Evolutionary conservation across 495 filamentous ascomycete genomes (phyloP).

Genomic region (Penicillium canariense): DNA sequence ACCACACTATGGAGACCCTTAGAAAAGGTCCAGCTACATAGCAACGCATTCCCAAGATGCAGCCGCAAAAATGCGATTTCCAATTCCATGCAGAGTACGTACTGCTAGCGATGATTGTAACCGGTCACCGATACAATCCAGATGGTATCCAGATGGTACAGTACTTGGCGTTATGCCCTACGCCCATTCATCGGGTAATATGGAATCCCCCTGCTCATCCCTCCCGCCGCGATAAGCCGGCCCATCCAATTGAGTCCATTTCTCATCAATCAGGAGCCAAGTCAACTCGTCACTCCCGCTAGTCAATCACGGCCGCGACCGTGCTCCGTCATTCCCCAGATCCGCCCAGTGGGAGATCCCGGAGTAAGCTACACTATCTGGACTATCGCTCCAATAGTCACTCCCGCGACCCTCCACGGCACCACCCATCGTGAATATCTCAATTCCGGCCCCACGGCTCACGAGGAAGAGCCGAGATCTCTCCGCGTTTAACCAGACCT

Average conservation of each 20-base stretch:
- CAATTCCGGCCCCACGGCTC: too few relatives aligned
- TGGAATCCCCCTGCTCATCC: background rate
- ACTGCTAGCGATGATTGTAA: too few relatives aligned
- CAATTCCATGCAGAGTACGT: too few relatives aligned
- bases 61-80: background rate
- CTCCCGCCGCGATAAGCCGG: background rate
- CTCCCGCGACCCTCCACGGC: too few relatives aligned
- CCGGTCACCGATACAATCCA: too few relatives aligned
- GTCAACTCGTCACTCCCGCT: background rate
- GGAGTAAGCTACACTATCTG: background rate
- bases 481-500: background rate
- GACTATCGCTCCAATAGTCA: background rate
- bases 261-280: background rate
- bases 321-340: slow-evolving; percentile 1
- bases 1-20: background rate
- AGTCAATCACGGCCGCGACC: background rate
- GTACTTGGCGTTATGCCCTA: background rate
- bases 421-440: too few relatives aligned
- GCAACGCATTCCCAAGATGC: background rate
- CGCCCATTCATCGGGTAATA: too few relatives aligned
- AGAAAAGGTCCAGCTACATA: background rate
- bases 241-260: background rate
- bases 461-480: background rate
- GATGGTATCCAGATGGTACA: background rate
- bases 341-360: background rate